Evolutionary conservation across 495 filamentous ascomycete species (phyloP), one percentile per base, ranked within the genome.

Genomic region (Daldinia concentrica): DNA sequence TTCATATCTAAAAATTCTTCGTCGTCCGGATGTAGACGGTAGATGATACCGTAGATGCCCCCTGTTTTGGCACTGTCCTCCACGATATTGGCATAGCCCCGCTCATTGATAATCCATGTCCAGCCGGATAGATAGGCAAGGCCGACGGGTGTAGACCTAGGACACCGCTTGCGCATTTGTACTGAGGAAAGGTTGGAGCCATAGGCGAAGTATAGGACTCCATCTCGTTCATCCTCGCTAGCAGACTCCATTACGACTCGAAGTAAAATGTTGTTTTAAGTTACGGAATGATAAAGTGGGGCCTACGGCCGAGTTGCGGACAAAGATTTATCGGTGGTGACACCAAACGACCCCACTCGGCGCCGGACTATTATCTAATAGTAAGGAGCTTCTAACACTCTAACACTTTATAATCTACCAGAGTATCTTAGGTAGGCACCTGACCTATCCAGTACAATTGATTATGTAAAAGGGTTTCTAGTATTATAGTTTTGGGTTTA

Each of bases 81-180:
- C n/a, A 78, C 74, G 17, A 83, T 72, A 69, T 82, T 84, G 32
- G 82, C 82, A 41, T 78, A 82, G 12, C 82, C 80, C 1, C 81
- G 74, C 11, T 68, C 59, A 69, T 83, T 84, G 76, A 84, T 83
- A 56, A 82, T 75, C 82, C 82, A 84, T 1, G 60, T 67, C 72
- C 79, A 82, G 1, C 76, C 76, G 8, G 54, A 43, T n/a, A 84
- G 74, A n/a, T 73, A 70, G 2, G 75, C 81, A 7, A 83, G 62
- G 11, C 81, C 82, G 24, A 76, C 27, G 37, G 77, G 73, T 6
- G 72, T 74, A 8, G 80, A 80, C 22, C 4, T 36, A 3, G 81
- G 81, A 51, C 82, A 84, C 17, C 80, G 79, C n/a, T 54, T 32
- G 7, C 26, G 60, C 82, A 84, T 84, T 64, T 83, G 81, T 12